phyloP scores from a whole-genome alignment of 2,329 filamentous ascomycete species.

The Fragosphaeria purpurea region DNA sequence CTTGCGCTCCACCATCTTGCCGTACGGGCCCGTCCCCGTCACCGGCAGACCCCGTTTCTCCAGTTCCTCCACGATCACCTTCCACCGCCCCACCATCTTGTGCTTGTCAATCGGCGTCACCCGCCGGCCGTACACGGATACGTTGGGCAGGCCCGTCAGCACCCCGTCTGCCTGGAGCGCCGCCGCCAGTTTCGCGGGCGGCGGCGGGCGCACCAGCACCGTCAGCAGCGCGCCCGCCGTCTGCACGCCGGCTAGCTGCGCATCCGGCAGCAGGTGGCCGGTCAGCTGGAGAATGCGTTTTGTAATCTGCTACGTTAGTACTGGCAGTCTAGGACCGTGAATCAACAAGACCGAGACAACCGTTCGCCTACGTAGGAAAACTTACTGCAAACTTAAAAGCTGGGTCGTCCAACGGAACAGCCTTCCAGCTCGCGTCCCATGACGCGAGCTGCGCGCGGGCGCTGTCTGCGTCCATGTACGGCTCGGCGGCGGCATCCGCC shows the following conservation, averaged over 20 bases:
- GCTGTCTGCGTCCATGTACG: conserved; percentile 25
- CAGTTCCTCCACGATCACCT: conserved; percentile 25
- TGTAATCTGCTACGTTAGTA: conserved; percentile 47
- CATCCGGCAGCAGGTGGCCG: conserved; percentile 66
- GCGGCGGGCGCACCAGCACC: conserved; percentile 42
- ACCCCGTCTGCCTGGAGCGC: conserved; percentile 38
- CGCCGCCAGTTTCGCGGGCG: conserved; percentile 53
- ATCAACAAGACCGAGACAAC: neutral
- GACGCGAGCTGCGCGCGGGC: conserved; percentile 31
- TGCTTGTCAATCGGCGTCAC: conserved; percentile 65
- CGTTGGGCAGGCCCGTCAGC: conserved; percentile 53
- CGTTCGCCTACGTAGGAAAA: conserved; percentile 13
- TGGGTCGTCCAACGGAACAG: conserved; percentile 44
- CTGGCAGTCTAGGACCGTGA: too few relatives aligned
- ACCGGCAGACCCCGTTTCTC: conserved; percentile 19
- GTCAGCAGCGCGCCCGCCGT: conserved; percentile 46
- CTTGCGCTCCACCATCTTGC: conserved; percentile 13
- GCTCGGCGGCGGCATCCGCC: neutral
- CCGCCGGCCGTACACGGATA: conserved; percentile 54
- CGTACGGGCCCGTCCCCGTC: conserved; percentile 17
- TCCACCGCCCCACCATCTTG: conserved; percentile 35
- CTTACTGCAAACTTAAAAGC: conserved; percentile 65
- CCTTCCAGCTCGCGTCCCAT: conserved; percentile 49
- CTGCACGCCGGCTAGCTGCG: conserved; percentile 46
- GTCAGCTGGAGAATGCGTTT: conserved; percentile 76